Base-by-base conservation (phyloP, 2,329 filamentous ascomycete genomes). In the Metarhizium rileyi region DNA sequence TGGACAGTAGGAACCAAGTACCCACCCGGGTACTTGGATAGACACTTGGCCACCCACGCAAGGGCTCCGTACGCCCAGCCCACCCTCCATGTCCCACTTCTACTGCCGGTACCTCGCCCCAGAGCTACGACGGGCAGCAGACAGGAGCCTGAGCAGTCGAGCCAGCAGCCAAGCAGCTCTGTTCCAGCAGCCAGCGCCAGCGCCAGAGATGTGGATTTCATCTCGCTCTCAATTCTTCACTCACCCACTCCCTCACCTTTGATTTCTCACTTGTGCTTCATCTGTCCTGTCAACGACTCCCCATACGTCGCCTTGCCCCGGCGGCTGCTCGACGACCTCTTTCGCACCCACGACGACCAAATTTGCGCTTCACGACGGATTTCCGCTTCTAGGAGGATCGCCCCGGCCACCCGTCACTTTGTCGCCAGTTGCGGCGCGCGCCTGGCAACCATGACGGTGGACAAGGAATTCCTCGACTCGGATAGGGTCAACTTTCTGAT, bases 401-500 rank as follows among this genome's bases (percentile, higher is more conserved):
- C 40, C 33, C 53, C 51, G 52, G 55, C 53, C 48, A 53, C 55
- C 54, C 55, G 57, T 61, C 54, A 58, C 60, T 50, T 55, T 57
- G 61, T 64, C 57, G 62, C 63, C 61, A 61, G 56, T 56, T 58
- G 56, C 58, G 63, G 61, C 61, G 61, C 61, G 52, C 55, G 57
- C 55, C 49, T 49, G 48, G 54, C 56, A 55, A 62, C 59, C 61
- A 81, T 80, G n/a, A n/a, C n/a, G 77, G 65, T 67, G 57, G 58
- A 59, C 61, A 81, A 80, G 71, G 78, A 81, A 70, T 73, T 74
- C 63, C 73, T 84, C 61, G 77, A 82, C 74, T 82, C 78, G 57
- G 75, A 84, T 67, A 75, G 78, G 72, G 72, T 84, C 74, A 84
- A 84, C 72, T 84, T 80, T 74, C 75, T 84, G 66, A 75, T 84